Conservation (phyloP, 2,329 filamentous ascomycete genomes). For the Pyricularia grisea region DNA sequence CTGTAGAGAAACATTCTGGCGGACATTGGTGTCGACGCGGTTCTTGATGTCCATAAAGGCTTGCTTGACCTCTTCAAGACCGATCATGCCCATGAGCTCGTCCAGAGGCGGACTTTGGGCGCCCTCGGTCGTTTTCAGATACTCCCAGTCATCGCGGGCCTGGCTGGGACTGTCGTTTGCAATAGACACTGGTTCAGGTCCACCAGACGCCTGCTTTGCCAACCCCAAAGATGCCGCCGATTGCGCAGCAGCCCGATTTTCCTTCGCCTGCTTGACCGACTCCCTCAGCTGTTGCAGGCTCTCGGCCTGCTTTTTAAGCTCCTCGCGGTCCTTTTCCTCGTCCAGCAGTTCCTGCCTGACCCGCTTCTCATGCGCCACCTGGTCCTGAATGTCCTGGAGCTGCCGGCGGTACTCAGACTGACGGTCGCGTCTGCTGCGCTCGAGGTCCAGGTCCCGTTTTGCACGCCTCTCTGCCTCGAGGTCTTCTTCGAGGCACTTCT, state of each 20-base stretch:
- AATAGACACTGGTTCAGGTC: background rate
- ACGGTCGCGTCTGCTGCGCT: constrained; percentile 32
- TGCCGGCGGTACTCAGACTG: constrained; percentile 33
- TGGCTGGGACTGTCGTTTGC: constrained; percentile 7
- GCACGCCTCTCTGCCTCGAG: constrained; percentile 30
- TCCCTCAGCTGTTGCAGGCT: constrained; percentile 34
- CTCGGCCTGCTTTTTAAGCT: constrained; percentile 32
- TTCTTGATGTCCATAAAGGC: constrained; percentile 54
- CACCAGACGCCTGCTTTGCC: background rate
- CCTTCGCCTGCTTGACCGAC: constrained; percentile 12
- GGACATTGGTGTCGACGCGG: constrained; percentile 48
- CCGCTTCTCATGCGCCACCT: constrained; percentile 38
- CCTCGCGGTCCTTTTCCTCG: constrained; percentile 29
- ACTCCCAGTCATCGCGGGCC: constrained; percentile 49
- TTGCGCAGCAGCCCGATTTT: background rate
- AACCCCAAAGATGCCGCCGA: background rate
- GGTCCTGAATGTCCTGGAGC: constrained; percentile 40
- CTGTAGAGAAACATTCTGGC: constrained; percentile 45
- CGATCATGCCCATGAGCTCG: constrained; percentile 58
- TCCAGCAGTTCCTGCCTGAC: constrained; percentile 31
- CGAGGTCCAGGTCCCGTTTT: constrained; percentile 38
- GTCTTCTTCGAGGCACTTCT: constrained; percentile 41
- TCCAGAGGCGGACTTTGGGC: constrained; percentile 47
- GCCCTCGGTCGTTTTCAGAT: constrained; percentile 43
- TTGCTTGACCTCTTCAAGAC: constrained; percentile 59